phyloP scores from a whole-genome alignment of 257 asterid genomes.

The Lycium barbarum region DNA sequence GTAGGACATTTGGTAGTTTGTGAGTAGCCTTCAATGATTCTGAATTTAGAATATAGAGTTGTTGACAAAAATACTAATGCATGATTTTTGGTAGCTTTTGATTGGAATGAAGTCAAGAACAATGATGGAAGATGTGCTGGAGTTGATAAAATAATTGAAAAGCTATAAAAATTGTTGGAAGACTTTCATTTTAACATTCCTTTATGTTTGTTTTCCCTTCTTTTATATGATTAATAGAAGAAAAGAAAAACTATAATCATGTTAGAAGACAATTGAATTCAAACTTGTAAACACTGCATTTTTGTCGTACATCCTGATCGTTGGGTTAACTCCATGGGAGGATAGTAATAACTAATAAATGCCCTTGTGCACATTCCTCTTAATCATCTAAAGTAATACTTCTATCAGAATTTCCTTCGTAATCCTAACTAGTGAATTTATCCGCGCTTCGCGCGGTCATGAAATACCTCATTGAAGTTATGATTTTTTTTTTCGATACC shows the following conservation, averaged over 20 bases:
- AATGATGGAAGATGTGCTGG: neutral
- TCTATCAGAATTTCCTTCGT: neutral
- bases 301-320: neutral
- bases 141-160: neutral
- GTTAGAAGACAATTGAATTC: neutral
- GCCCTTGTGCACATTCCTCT: neutral
- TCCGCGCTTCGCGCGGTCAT: too few relatives aligned
- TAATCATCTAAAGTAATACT: neutral
- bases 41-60: neutral
- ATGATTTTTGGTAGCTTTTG: neutral
- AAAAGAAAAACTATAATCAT: too few relatives aligned
- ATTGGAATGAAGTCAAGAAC: neutral
- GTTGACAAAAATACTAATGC: neutral
- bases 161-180: neutral
- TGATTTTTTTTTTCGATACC: too few relatives aligned
- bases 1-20: neutral
- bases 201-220: neutral
- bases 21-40: slow-evolving; percentile 12
- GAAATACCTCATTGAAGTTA: too few relatives aligned
- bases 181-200: neutral
- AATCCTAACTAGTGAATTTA: too few relatives aligned
- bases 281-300: too few relatives aligned
- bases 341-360: neutral
- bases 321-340: neutral
- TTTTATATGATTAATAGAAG: neutral